Evolutionary conservation across 805 yeast species (phyloP).

Genomic region (Kuraishia piskuri): DNA sequence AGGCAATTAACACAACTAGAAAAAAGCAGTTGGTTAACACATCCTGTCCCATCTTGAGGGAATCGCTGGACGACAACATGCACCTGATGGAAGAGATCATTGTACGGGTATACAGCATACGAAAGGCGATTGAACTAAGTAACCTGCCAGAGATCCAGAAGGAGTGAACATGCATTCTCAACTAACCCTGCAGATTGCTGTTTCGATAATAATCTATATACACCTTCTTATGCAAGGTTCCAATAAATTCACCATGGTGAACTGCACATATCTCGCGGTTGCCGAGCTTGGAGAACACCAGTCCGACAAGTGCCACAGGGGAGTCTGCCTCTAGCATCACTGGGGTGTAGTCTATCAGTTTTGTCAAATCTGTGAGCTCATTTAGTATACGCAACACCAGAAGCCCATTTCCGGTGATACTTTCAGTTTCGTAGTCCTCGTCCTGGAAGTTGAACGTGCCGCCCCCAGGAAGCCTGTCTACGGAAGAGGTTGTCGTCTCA

Average conservation of each 20-base stretch:
- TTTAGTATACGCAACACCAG: conserved; percentile 8
- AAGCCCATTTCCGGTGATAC: background rate
- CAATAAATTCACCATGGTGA: conserved; percentile 36
- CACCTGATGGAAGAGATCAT: too few species aligned
- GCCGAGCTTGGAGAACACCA: conserved; percentile 44
- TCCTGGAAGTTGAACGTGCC: background rate
- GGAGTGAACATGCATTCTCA: too few species aligned
- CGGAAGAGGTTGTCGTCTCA: background rate
- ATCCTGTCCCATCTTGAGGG: too few species aligned
- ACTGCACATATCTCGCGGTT: conserved; percentile 37
- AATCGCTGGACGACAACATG: too few species aligned
- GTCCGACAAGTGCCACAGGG: conserved; percentile 40
- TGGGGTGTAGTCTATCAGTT: conserved; percentile 36
- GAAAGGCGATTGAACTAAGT: too few species aligned
- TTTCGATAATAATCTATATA: conserved; percentile 31
- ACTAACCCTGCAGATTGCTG: too few species aligned
- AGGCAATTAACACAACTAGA: too few species aligned
- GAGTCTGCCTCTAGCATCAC: conserved; percentile 37
- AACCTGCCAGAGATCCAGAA: too few species aligned
- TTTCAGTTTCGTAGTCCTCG: background rate
- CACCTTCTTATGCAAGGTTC: conserved; percentile 44
- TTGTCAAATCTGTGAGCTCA: conserved; percentile 29
- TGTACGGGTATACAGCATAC: too few species aligned
- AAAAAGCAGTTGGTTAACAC: too few species aligned
- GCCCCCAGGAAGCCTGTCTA: too few species aligned